Evolutionary conservation across 768 basidiomycete genomes (phyloP).

Genomic region (Pleurotus pulmonarius): DNA sequence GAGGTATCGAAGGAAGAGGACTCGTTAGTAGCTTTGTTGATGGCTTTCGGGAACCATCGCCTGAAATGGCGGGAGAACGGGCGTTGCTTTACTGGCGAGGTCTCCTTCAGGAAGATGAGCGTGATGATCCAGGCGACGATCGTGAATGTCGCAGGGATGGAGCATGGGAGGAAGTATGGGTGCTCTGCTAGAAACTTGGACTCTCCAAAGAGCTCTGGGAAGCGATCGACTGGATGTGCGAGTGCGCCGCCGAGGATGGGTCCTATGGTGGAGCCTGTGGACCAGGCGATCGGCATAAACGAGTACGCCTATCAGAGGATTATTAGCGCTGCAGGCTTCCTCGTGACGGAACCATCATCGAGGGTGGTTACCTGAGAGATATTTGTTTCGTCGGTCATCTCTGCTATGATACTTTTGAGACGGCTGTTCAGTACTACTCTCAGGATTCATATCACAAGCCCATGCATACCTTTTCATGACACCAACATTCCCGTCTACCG

Average conservation of each 20-base stretch:
- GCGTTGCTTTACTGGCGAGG: background rate
- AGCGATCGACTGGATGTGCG: slow-evolving; percentile 47
- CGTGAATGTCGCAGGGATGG: slow-evolving; percentile 47
- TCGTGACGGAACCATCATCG: background rate
- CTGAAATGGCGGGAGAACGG: background rate
- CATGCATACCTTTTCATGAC: slow-evolving; percentile 35
- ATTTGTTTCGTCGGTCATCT: slow-evolving; percentile 56
- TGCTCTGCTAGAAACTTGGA: slow-evolving; percentile 40
- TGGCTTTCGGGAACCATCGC: background rate
- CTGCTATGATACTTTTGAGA: slow-evolving; percentile 41
- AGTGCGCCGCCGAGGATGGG: slow-evolving; percentile 51
- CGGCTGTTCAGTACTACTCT: slow-evolving; percentile 11
- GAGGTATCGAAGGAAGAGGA: slow-evolving; percentile 2
- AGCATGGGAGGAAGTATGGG: slow-evolving; percentile 57
- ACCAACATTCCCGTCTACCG: slow-evolving; percentile 29
- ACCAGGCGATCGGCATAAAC: slow-evolving; percentile 37
- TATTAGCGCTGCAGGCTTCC: background rate
- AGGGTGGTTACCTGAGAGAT: slow-evolving; percentile 24
- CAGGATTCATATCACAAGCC: background rate
- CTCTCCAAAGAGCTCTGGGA: slow-evolving; percentile 42
- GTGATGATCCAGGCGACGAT: slow-evolving; percentile 41
- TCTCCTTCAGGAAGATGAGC: slow-evolving; percentile 40
- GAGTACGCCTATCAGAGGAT: slow-evolving; percentile 25
- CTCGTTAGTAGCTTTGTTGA: background rate
- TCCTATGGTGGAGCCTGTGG: slow-evolving; percentile 15